Base-by-base conservation (phyloP, 805 yeast species). In the Candida namnaoensis region DNA sequence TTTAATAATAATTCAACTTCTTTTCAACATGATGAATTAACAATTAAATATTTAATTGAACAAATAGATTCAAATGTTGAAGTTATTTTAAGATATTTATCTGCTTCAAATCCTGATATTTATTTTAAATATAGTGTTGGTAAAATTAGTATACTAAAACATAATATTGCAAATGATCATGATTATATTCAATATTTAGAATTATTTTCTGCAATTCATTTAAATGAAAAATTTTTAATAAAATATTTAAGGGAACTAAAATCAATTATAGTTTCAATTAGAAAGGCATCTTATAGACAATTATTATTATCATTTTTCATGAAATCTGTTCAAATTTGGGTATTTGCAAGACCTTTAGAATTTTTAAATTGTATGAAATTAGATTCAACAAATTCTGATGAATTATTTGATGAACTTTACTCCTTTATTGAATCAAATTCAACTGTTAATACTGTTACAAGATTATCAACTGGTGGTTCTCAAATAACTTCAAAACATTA, bases 71-170 rank as follows among this genome's bases (percentile, higher is more conserved):
- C 45, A 2, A 57, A 57, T 34, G 58, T 71, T 38, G 71, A 67
- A 14, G 56, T 65, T 27, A 56, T 78, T 7, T 48, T 72, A 15
- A 56, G 68, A 34, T 77, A 62, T 51, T 37, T 75, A 8, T 73
- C 80, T 1, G 74, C 79, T 13, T 60, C 80, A 4, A 75, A 77
- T 50, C 69, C 74, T 28, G 40, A 44, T 0, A 75, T 71, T 38
- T 71, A 61, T 44, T 65, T 60, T 26, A 56, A 60, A 9, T 71
- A 64, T 51, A 41, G 61, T 39, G 56, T 52, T 3, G 40, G 46
- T 7, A 59, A 60, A 35, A 49, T 65, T 15, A 52, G 48, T 32
- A 50, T 48, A 25, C 42, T 62, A 30, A 62, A 58, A 30, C 74
- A 69, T 37, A 49, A 69, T 38, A 47, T 62, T 27, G 44, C 56